These are phyloP conservation scores for Otatea glauca DNA, from an alignment of 176 grass and related monocot genomes.

Conservation along the genomic window DNA sequence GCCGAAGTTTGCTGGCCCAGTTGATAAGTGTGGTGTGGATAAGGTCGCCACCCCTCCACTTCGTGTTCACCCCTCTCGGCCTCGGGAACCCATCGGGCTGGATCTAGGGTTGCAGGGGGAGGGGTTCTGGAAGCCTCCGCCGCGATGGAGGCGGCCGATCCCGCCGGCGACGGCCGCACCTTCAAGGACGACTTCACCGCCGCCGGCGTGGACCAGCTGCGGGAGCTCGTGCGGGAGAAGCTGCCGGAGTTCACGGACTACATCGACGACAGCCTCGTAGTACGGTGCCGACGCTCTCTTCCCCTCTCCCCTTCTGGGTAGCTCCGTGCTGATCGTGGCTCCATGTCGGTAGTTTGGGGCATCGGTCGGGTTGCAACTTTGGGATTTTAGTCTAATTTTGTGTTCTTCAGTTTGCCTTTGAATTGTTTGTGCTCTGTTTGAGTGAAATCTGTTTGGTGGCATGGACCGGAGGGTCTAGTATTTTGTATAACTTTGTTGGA, in stretches of 20 bases:
- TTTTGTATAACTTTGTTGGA: neutral
- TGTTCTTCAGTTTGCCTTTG: neutral
- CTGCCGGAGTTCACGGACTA: conserved; percentile 49
- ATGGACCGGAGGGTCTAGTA: neutral
- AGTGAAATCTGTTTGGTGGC: neutral
- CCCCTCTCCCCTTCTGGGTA: neutral
- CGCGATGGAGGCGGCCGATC: conserved; percentile 59
- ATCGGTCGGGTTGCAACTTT: neutral
- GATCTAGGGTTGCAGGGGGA: conserved; percentile 68
- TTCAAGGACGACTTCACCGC: conserved; percentile 49
- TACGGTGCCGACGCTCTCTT: conserved; percentile 32
- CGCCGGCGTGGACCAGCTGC: conserved; percentile 48
- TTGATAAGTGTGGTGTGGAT: conserved; percentile 20
- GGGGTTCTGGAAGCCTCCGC: conserved; percentile 37
- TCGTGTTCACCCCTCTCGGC: neutral
- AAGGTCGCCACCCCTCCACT: neutral
- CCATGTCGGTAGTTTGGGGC: neutral
- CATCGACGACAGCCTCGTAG: conserved; percentile 49
- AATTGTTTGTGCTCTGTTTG: neutral
- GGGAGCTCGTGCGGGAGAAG: conserved; percentile 60
- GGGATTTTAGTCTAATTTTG: conserved; percentile 3
- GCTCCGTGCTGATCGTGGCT: conserved; percentile 4
- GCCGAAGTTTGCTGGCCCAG: conserved; percentile 22
- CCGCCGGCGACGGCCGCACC: conserved; percentile 33
- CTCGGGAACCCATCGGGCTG: conserved; percentile 33